Conservation (phyloP, 1,284 basidiomycete genomes). For the Leccinum pallidistipes region DNA sequence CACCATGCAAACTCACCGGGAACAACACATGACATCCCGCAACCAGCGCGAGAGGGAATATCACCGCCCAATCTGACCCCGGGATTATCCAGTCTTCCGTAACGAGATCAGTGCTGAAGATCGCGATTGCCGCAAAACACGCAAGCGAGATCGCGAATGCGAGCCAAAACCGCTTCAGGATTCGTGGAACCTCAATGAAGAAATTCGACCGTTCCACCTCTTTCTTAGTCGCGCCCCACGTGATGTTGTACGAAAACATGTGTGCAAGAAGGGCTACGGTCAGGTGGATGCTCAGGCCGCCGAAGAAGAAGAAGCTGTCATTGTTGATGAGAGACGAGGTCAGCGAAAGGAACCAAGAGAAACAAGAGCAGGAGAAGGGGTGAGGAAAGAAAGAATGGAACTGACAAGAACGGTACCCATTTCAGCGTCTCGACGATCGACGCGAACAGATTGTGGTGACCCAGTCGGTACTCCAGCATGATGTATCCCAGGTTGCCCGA, state of each 20-base stretch:
- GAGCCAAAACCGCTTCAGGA: slow-evolving; percentile 61
- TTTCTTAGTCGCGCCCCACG: slow-evolving; percentile 77
- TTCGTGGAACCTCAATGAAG: slow-evolving; percentile 84
- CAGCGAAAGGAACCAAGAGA: background rate
- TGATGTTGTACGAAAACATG: slow-evolving; percentile 83
- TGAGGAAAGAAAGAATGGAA: background rate
- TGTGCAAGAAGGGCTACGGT: slow-evolving; percentile 74
- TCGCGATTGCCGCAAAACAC: slow-evolving; percentile 41
- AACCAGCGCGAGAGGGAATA: slow-evolving; percentile 61
- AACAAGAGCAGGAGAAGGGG: background rate
- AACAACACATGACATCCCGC: slow-evolving; percentile 65
- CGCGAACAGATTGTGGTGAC: slow-evolving; percentile 50
- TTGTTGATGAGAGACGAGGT: background rate
- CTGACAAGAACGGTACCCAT: slow-evolving; percentile 74
- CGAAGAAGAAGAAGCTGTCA: slow-evolving; percentile 81
- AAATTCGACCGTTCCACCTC: slow-evolving; percentile 84
- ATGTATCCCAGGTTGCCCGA: slow-evolving; percentile 73
- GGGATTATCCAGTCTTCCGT: slow-evolving; percentile 46
- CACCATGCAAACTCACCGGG: slow-evolving; percentile 48
- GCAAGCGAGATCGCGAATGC: slow-evolving; percentile 27
- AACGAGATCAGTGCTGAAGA: slow-evolving; percentile 43
- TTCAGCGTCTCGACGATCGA: slow-evolving; percentile 45
- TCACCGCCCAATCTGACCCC: slow-evolving; percentile 63
- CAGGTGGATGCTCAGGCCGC: slow-evolving; percentile 74
- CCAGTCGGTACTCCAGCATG: slow-evolving; percentile 75